Evolutionary conservation across 2,329 filamentous ascomycete genomes (phyloP).

Genomic region (Phaeosphaeria sp.): DNA sequence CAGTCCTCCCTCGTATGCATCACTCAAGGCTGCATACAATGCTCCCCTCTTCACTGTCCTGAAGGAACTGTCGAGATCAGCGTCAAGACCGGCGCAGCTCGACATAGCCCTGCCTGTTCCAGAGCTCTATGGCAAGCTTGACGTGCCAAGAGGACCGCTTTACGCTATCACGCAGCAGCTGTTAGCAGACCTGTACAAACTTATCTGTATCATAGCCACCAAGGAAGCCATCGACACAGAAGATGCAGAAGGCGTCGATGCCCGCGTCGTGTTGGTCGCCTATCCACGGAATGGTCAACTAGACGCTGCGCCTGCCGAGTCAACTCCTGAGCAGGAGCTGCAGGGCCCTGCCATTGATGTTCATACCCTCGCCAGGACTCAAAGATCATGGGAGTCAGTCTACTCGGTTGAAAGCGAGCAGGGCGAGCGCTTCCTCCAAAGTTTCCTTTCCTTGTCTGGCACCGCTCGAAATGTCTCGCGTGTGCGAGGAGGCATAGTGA

Average conservation of each 20-base stretch:
- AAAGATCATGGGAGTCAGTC: constrained; percentile 68
- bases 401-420: constrained; percentile 71
- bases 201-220: constrained; percentile 76
- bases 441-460: constrained; percentile 47
- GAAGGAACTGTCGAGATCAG: constrained; percentile 47
- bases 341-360: constrained; percentile 60
- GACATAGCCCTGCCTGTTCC: constrained; percentile 69
- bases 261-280: constrained; percentile 75
- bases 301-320: constrained; percentile 24
- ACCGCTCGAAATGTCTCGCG: constrained; percentile 37
- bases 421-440: constrained; percentile 65
- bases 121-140: constrained; percentile 64
- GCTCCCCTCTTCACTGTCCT: constrained; percentile 52
- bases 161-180: constrained; percentile 77
- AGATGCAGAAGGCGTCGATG: constrained; percentile 75
- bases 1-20: constrained; percentile 46
- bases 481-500: constrained; percentile 45
- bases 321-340: constrained; percentile 37
- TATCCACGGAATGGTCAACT: constrained; percentile 53
- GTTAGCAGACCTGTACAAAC: constrained; percentile 77
- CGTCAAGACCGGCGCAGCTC: constrained; percentile 51
- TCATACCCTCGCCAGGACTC: constrained; percentile 54
- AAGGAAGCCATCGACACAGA: constrained; percentile 68
- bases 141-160: constrained; percentile 60
- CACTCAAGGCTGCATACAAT: constrained; percentile 53